Percentiles rank a stretch among this genome's conserved stretches.
Evolutionary conservation across 331 rosid genomes (phyloP).

Genomic region (Phaseolus coccineus): DNA sequence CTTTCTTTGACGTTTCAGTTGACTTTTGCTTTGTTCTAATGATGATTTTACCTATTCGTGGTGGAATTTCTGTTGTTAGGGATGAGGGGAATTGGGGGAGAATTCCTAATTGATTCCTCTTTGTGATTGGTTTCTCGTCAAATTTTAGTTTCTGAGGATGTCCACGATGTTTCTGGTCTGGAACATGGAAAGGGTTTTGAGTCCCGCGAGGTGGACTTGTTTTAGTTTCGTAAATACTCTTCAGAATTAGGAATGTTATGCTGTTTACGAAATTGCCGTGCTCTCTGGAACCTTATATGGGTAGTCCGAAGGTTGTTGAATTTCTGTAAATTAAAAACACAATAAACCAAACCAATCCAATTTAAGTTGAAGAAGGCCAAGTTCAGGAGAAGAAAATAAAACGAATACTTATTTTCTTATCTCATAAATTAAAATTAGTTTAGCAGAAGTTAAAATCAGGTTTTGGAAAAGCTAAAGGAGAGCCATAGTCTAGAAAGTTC

Average conservation of each 20-base stretch:
- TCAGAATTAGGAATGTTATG: slow-evolving; percentile 9
- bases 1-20: background rate
- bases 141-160: background rate
- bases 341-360: background rate
- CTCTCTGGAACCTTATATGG: slow-evolving; percentile 5
- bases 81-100: background rate
- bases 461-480: background rate
- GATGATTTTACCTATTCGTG: background rate
- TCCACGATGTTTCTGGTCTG: background rate
- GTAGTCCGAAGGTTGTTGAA: background rate
- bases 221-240: slow-evolving; percentile 8
- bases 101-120: background rate
- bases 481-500: slow-evolving; percentile 8
- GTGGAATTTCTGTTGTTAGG: background rate
- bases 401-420: background rate
- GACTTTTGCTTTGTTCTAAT: slow-evolving; percentile 20
- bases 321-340: slow-evolving; percentile 35
- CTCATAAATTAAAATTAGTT: background rate
- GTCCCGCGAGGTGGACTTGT: slow-evolving; percentile 24
- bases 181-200: slow-evolving; percentile 36
- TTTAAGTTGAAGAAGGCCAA: background rate
- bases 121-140: background rate
- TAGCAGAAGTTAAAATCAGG: no score
- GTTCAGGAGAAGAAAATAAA: background rate
- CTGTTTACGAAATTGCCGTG: slow-evolving; percentile 7